A percentile compares a stretch with the other conserved stretches of the same genome.
phyloP scores from a whole-genome alignment of 2,329 filamentous ascomycete genomes.

The Calonectria hongkongensis region DNA sequence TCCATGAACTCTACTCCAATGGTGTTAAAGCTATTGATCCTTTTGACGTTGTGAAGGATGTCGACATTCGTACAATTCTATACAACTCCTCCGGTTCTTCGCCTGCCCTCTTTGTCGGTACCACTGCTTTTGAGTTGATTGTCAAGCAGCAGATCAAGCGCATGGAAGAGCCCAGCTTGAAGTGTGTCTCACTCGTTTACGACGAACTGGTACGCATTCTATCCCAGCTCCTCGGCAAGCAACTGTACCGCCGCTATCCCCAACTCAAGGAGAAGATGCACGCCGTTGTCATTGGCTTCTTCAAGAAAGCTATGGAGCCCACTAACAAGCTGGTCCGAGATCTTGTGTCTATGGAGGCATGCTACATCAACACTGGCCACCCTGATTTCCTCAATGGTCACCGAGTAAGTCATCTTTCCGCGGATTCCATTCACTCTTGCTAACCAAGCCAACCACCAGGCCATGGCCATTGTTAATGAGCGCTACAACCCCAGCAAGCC shows the following conservation, averaged over 20 bases:
- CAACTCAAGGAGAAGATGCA: slow-evolving; percentile 97
- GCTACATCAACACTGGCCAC: slow-evolving; percentile 98
- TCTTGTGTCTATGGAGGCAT: slow-evolving; percentile 94
- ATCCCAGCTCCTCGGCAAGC: slow-evolving; percentile 90
- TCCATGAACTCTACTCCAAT: slow-evolving; percentile 98
- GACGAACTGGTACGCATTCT: slow-evolving; percentile 98
- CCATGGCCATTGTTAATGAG: slow-evolving; percentile 99
- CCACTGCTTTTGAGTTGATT: slow-evolving; percentile 98
- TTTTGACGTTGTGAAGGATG: slow-evolving; percentile 97
- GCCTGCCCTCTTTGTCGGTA: slow-evolving; percentile 96
- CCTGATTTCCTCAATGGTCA: slow-evolving; percentile 98
- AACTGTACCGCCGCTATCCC: slow-evolving; percentile 95
- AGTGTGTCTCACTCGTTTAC: slow-evolving; percentile 97
- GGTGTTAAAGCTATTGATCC: slow-evolving; percentile 98
- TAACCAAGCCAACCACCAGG: slow-evolving; percentile 66
- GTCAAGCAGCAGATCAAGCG: slow-evolving; percentile 99
- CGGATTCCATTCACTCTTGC: neutral
- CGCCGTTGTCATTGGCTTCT: slow-evolving; percentile 91
- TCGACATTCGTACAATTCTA: slow-evolving; percentile 96
- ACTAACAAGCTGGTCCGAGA: slow-evolving; percentile 98
- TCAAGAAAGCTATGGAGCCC: slow-evolving; percentile 98
- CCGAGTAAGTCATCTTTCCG: slow-evolving; percentile 72
- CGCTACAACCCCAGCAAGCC: slow-evolving; percentile 88
- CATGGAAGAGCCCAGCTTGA: slow-evolving; percentile 95
- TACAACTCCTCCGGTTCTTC: slow-evolving; percentile 99